A percentile compares a stretch with the other conserved stretches of the same genome.
Conservation (phyloP, 2,329 filamentous ascomycete species). For the Verticillium nonalfalfae region DNA sequence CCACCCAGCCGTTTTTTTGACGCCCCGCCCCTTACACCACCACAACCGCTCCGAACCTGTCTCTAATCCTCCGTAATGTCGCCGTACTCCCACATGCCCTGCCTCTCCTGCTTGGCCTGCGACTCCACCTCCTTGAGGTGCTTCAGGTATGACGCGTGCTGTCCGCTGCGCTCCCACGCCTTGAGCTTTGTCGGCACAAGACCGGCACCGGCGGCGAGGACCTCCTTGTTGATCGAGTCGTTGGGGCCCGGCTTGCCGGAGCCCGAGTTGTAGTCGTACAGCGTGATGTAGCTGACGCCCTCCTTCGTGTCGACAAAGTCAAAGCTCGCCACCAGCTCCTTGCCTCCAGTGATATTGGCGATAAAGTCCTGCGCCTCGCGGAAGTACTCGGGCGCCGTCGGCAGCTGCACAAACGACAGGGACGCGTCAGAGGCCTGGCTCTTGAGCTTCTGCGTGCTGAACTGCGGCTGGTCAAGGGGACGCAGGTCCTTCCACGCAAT, state of each 20-base stretch:
- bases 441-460: constrained; percentile 75
- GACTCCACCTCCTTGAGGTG: constrained; percentile 67
- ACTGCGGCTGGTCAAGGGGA: constrained; percentile 71
- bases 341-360: constrained; percentile 65
- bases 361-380: constrained; percentile 72
- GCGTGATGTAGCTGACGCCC: constrained; percentile 75
- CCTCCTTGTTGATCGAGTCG: constrained; percentile 84
- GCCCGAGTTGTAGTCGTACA: constrained; percentile 70
- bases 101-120: constrained; percentile 70
- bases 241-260: constrained; percentile 49
- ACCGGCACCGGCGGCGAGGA: constrained; percentile 75
- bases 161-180: constrained; percentile 73
- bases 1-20: neutral
- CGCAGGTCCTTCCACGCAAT: constrained; percentile 80
- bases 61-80: constrained; percentile 82
- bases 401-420: constrained; percentile 85
- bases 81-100: constrained; percentile 98
- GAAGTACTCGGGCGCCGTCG: constrained; percentile 75
- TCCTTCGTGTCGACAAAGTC: constrained; percentile 77
- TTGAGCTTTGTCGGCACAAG: constrained; percentile 92
- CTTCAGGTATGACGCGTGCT: constrained; percentile 64
- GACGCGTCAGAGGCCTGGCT: constrained; percentile 82
- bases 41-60: neutral
- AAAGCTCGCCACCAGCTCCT: constrained; percentile 81
- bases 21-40: neutral